These are phyloP conservation scores for Diospyros lotus DNA, from an alignment of 148 eudicot genomes.

Conservation along the genomic window DNA sequence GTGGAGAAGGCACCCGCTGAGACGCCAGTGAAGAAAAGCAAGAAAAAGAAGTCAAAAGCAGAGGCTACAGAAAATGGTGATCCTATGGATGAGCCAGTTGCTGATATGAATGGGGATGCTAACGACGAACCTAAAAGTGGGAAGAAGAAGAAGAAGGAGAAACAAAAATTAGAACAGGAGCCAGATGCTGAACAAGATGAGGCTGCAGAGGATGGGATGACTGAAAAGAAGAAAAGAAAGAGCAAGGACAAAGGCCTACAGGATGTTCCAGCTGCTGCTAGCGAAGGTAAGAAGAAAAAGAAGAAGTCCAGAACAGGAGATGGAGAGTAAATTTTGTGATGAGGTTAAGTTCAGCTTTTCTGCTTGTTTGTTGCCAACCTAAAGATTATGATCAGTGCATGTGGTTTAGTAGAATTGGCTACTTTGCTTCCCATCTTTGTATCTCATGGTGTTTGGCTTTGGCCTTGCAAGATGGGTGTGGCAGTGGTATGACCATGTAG, in stretches of 20 bases:
- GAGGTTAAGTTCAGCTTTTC: too few species aligned
- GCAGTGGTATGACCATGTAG: too few species aligned
- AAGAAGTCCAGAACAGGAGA: too few species aligned
- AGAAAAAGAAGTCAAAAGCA: conserved; percentile 46
- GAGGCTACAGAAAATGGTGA: conserved; percentile 25
- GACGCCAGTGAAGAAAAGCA: conserved; percentile 42
- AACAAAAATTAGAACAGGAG: conserved; percentile 50
- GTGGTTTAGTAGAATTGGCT: too few species aligned
- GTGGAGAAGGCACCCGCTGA: conserved; percentile 36
- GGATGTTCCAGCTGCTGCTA: conserved; percentile 26
- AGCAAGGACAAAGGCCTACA: conserved; percentile 33
- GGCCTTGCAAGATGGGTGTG: too few species aligned
- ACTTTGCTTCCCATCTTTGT: too few species aligned
- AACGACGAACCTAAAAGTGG: conserved; percentile 42
- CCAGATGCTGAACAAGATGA: conserved; percentile 6
- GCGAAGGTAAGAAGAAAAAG: too few species aligned
- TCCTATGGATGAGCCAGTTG: conserved; percentile 21
- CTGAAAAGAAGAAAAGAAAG: conserved; percentile 44
- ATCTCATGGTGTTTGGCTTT: too few species aligned
- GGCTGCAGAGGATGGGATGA: conserved; percentile 26
- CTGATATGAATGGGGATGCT: conserved; percentile 38
- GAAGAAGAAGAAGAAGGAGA: conserved; percentile 72
- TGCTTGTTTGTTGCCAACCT: too few species aligned
- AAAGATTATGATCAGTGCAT: too few species aligned
- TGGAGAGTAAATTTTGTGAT: too few species aligned